Base-by-base conservation (phyloP, 805 yeast species). In the Monosporozyma aerobia region DNA sequence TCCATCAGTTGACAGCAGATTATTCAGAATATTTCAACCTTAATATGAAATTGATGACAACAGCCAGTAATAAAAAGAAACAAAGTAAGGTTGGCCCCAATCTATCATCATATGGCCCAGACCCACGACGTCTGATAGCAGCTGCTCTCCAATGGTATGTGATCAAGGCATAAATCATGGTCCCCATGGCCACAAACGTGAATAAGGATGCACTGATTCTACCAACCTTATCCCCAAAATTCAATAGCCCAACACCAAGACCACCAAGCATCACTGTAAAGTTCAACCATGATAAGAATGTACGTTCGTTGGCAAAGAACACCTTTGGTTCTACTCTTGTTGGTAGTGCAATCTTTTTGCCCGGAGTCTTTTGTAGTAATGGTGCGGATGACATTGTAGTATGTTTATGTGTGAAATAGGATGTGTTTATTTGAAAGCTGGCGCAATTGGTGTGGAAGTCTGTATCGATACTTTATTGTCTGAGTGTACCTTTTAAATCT, bases 91-190 rank as follows among this genome's bases (percentile, higher is more conserved):
- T 95, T 47, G 99, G 99, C 46, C 99, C 99, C 60, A 94, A 85
- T 68, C 99, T 82, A 72, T 94, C 99, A 67, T 94, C 99, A 68
- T 94, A 94, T n/a, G 99, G 99, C 48, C 99, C 99, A 13, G 96
- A 82, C 44, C 99, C 99, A 72, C 98, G 84, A 73, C 92, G 80
- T 71, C 99, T 84, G 61, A 94, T 94, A 54, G 99, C 99, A 67
- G 90, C 89, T 1, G 99, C 99, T 76, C 99, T 87, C 99, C 99
- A 95, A 72, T 94, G 99, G 70, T 94, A 94, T 11, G 98, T 94
- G 48, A 89, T 79, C 56, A 94, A 78, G 1, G 99, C 99, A 64
- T 94, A 94, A 2, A 85, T 78, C 99, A 94, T 94, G 25, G 99
- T 92, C 58, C 87, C 89, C 97, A 94, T 92, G 57, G 99, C 96